phyloP scores from a whole-genome alignment of 169 alveolate species.

The Blepharisma undulans region DNA sequence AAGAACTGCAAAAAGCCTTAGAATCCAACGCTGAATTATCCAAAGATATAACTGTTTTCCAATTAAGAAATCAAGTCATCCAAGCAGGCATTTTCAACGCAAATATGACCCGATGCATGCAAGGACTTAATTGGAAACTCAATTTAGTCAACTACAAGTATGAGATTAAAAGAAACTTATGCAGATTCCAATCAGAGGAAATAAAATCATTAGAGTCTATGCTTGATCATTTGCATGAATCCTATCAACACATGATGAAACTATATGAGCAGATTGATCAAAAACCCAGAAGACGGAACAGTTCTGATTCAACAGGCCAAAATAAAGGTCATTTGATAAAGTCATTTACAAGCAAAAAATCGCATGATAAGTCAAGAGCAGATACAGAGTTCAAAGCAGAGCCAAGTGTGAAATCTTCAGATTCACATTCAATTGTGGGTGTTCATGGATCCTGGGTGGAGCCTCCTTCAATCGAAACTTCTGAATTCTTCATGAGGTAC shows the following conservation, averaged over 20 bases:
- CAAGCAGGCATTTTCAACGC: constrained; percentile 28
- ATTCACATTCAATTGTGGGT: neutral
- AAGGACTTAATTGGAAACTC: constrained; percentile 8
- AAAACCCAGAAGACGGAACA: neutral
- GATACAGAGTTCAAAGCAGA: neutral
- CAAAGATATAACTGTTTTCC: constrained; percentile 1
- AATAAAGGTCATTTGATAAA: neutral
- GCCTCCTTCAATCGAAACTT: neutral
- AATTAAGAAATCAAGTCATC: constrained; percentile 26
- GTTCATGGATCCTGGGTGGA: neutral
- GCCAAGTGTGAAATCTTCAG: neutral
- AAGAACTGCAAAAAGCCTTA: neutral
- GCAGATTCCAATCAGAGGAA: neutral
- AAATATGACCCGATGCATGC: neutral
- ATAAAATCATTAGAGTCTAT: constrained; percentile 25
- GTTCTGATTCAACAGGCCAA: neutral
- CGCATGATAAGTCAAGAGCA: neutral
- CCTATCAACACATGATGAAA: neutral
- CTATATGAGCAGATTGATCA: neutral
- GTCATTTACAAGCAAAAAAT: neutral
- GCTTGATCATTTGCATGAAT: constrained; percentile 20
- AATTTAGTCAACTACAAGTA: neutral
- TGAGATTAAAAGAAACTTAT: constrained; percentile 8
- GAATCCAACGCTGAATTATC: neutral
- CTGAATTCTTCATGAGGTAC: neutral